Evolutionary conservation across 495 filamentous ascomycete genomes (phyloP).

Genomic region (Amphirosellinia nigrospora): DNA sequence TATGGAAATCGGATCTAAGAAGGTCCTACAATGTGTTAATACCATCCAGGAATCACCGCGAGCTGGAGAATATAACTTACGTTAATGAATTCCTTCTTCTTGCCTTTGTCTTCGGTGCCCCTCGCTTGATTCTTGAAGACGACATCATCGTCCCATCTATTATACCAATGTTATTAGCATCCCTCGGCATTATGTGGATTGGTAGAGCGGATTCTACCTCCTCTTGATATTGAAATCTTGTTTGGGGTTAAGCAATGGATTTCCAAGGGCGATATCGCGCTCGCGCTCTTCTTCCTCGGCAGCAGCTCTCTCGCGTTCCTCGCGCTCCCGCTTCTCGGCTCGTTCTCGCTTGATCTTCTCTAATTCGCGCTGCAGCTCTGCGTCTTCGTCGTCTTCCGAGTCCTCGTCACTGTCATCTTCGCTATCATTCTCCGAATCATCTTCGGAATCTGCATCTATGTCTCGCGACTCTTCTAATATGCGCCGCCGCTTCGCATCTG

Average conservation of each 20-base stretch:
- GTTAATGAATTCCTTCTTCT: slow-evolving; percentile 96
- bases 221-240: slow-evolving; percentile 75
- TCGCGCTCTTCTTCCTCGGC: slow-evolving; percentile 84
- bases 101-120: slow-evolving; percentile 87
- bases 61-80: slow-evolving; percentile 51
- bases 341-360: slow-evolving; percentile 94
- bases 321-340: slow-evolving; percentile 81
- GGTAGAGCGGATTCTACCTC: slow-evolving; percentile 41
- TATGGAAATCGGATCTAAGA: slow-evolving; percentile 94
- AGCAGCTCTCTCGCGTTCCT: slow-evolving; percentile 78
- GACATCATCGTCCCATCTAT: slow-evolving; percentile 97
- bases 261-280: slow-evolving; percentile 87
- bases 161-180: slow-evolving; percentile 50
- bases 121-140: slow-evolving; percentile 99
- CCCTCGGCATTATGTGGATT: background rate
- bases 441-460: slow-evolving; percentile 88
- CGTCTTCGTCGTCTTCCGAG: slow-evolving; percentile 88
- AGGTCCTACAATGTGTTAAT: slow-evolving; percentile 67
- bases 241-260: slow-evolving; percentile 83
- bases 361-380: slow-evolving; percentile 86
- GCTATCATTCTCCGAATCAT: slow-evolving; percentile 56
- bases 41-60: slow-evolving; percentile 19
- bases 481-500: slow-evolving; percentile 81
- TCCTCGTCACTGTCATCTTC: slow-evolving; percentile 72
- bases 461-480: slow-evolving; percentile 88